phyloP scores from a whole-genome alignment of 495 filamentous ascomycete genomes.

The Hypoxylon lienhwacheense region DNA sequence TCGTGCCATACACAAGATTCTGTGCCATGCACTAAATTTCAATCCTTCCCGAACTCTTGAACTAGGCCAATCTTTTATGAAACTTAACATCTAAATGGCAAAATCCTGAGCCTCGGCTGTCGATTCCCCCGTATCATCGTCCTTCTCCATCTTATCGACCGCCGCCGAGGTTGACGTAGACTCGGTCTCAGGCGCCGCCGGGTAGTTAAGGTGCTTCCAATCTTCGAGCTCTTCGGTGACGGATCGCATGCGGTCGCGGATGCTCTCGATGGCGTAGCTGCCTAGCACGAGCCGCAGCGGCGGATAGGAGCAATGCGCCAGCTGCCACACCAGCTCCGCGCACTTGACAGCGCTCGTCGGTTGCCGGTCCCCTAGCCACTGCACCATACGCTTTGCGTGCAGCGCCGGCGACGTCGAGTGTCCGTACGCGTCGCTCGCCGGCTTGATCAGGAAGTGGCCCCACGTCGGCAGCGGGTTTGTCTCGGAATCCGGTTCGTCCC shows the following conservation, averaged over 20 bases:
- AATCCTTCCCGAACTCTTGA: too few relatives aligned
- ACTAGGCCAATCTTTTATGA: background rate
- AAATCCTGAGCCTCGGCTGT: slow-evolving; percentile 24
- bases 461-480: slow-evolving; percentile 69
- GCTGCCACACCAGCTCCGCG: slow-evolving; percentile 94
- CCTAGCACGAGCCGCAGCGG: slow-evolving; percentile 83
- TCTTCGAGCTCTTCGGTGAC: slow-evolving; percentile 95
- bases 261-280: slow-evolving; percentile 92
- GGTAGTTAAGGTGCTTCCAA: slow-evolving; percentile 78
- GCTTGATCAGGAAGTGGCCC: slow-evolving; percentile 90
- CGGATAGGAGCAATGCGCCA: slow-evolving; percentile 89
- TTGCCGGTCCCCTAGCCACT: slow-evolving; percentile 90
- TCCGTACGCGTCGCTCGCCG: slow-evolving; percentile 78
- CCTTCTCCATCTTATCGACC: slow-evolving; percentile 32
- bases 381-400: slow-evolving; percentile 91
- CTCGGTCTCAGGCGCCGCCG: slow-evolving; percentile 42
- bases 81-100: slow-evolving; percentile 13
- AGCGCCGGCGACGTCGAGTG: slow-evolving; percentile 75
- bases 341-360: slow-evolving; percentile 91
- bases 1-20: too few relatives aligned
- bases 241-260: slow-evolving; percentile 81
- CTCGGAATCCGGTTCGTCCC: slow-evolving; percentile 62
- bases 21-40: too few relatives aligned
- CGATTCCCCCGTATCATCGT: slow-evolving; percentile 38
- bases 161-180: background rate